These are phyloP conservation scores for Urochloa ruziziensis DNA, from an alignment of 176 grass and related monocot species.

Conservation along the genomic window DNA sequence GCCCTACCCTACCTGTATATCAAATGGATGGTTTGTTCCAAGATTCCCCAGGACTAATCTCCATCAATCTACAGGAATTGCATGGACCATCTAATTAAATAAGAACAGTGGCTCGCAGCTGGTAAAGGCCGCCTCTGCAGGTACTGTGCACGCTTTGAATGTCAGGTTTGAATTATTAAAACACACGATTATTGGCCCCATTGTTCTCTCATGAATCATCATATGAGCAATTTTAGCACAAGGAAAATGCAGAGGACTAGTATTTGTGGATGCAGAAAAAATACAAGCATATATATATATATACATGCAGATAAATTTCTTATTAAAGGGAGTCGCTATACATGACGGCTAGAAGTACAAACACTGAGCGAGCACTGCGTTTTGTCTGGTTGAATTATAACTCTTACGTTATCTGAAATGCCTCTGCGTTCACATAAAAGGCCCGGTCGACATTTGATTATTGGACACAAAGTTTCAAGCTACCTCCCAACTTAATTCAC, in stretches of 20 bases:
- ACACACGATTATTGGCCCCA: neutral
- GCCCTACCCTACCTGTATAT: neutral
- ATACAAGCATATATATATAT: neutral
- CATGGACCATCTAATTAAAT: slow-evolving; percentile 31
- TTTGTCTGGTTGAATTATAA: too few species aligned
- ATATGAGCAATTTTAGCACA: neutral
- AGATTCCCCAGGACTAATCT: slow-evolving; percentile 4
- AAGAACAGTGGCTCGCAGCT: slow-evolving; percentile 12
- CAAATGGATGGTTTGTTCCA: neutral
- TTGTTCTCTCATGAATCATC: neutral
- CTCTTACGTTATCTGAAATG: too few species aligned
- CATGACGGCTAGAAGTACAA: neutral
- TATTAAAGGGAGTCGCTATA: too few species aligned
- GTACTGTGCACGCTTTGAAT: slow-evolving; percentile 31
- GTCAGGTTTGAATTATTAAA: slow-evolving; percentile 23
- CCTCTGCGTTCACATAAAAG: too few species aligned
- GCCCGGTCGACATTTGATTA: too few species aligned
- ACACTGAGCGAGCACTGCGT: neutral
- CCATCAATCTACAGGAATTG: slow-evolving; percentile 29
- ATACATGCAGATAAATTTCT: too few species aligned
- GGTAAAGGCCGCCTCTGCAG: slow-evolving; percentile 12
- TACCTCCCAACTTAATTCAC: neutral
- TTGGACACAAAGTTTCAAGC: neutral
- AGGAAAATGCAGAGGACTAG: neutral
- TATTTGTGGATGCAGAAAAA: neutral